These are phyloP conservation scores for Beta corolliflora DNA, from an alignment of 179 eudicot genomes.

Conservation along the genomic window DNA sequence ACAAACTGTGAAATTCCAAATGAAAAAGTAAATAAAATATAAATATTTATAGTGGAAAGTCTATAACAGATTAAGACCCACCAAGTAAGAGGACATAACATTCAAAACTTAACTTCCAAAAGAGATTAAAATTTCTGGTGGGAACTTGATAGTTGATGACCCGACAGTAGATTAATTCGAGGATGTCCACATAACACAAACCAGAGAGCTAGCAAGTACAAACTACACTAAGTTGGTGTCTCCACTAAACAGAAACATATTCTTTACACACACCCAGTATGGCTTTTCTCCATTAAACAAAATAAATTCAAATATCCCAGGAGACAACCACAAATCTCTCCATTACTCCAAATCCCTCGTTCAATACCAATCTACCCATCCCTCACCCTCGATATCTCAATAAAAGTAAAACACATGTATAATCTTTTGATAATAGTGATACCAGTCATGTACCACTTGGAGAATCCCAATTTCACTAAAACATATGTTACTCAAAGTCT, in stretches of 20 bases:
- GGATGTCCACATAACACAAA: neutral
- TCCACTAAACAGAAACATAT: neutral
- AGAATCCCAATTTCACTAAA: neutral
- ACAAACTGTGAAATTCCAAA: neutral
- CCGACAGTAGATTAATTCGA: neutral
- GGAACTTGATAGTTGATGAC: neutral
- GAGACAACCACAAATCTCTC: neutral
- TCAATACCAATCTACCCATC: neutral
- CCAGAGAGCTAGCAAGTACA: neutral
- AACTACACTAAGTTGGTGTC: neutral
- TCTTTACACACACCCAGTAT: neutral
- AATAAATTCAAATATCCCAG: neutral
- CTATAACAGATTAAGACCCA: neutral
- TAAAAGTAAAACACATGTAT: too few relatives aligned
- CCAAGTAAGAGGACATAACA: neutral
- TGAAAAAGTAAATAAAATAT: neutral
- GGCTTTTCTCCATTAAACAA: neutral
- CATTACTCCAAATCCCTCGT: neutral
- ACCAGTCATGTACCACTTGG: too few relatives aligned
- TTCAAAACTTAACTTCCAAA: neutral
- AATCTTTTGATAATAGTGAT: too few relatives aligned
- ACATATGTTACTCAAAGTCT: neutral
- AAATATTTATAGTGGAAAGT: neutral
- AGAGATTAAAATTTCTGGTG: neutral
- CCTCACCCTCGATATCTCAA: too few relatives aligned